Percentiles rank a stretch among this genome's conserved stretches.
Evolutionary conservation across 2,329 filamentous ascomycete genomes (phyloP).

Genomic region (Periconia sp.): DNA sequence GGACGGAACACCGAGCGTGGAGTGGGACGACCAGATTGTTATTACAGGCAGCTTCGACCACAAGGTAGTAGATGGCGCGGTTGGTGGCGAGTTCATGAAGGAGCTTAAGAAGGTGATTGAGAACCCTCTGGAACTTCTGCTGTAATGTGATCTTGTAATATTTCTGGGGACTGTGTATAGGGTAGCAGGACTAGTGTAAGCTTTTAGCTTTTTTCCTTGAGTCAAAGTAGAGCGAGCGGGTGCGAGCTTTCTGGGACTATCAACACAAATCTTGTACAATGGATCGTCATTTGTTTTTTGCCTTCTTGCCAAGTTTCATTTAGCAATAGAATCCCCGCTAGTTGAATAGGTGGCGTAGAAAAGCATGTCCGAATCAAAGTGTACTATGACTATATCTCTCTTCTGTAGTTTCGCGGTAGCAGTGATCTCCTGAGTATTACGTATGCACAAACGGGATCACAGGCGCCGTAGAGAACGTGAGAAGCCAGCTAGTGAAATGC

Average conservation of each 20-base stretch:
- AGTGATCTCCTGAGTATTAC: too few species aligned
- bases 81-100: constrained; percentile 94
- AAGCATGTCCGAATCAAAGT: too few species aligned
- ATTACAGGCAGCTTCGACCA: constrained; percentile 98
- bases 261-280: constrained; percentile 39
- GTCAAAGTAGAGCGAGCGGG: constrained; percentile 18
- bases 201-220: constrained; percentile 27
- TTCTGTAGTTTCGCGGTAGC: too few species aligned
- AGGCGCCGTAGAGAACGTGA: too few species aligned
- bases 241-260: constrained; percentile 15
- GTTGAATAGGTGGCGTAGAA: too few species aligned
- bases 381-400: too few species aligned
- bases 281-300: constrained; percentile 28
- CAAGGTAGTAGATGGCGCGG: constrained; percentile 96
- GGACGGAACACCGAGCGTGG: constrained; percentile 74
- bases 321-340: too few species aligned
- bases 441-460: too few species aligned
- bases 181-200: constrained; percentile 24
- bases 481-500: too few species aligned
- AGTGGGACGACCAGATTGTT: constrained; percentile 97
- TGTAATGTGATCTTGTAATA: constrained; percentile 60
- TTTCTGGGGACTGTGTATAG: too few species aligned
- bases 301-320: too few species aligned
- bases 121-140: constrained; percentile 92
- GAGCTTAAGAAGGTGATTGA: constrained; percentile 98